phyloP scores from a whole-genome alignment of 371 early-diverging fungal species.

The Haplosporangium sp. region DNA sequence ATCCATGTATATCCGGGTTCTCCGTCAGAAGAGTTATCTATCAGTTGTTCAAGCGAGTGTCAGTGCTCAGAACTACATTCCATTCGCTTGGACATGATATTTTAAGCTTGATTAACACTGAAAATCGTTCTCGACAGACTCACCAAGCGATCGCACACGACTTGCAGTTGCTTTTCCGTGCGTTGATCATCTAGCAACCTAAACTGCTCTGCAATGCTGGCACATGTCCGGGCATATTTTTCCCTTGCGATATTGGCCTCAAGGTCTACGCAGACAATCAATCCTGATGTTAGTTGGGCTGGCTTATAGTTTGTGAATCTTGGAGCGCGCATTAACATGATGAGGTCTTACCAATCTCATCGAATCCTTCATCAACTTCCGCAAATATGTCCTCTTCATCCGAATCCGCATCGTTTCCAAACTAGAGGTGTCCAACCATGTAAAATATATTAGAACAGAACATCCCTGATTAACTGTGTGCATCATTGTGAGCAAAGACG shows the following conservation, averaged over 20 bases:
- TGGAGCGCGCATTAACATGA: not conserved
- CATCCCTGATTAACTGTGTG: too few relatives aligned
- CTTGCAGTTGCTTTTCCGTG: slow-evolving; percentile 42
- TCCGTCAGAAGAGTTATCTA: slow-evolving; percentile 56
- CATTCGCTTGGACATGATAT: too few relatives aligned
- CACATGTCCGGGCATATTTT: slow-evolving; percentile 55
- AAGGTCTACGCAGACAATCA: slow-evolving; percentile 37
- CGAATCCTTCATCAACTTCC: slow-evolving; percentile 59
- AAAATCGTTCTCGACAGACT: not conserved
- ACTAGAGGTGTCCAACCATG: slow-evolving; percentile 15
- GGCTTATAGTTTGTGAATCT: too few relatives aligned
- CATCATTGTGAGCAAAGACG: not conserved
- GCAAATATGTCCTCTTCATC: slow-evolving; percentile 67
- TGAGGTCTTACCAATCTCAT: slow-evolving; percentile 52
- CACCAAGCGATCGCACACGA: slow-evolving; percentile 56
- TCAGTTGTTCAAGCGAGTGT: not conserved
- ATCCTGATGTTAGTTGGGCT: not conserved
- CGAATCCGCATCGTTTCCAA: slow-evolving; percentile 51
- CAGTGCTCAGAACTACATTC: too few relatives aligned
- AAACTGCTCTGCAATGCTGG: slow-evolving; percentile 52
- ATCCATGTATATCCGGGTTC: slow-evolving; percentile 58
- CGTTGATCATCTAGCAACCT: slow-evolving; percentile 44
- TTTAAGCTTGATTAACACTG: not conserved
- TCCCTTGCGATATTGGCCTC: slow-evolving; percentile 60
- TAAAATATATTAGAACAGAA: not conserved